Evolutionary conservation across 2,329 filamentous ascomycete species (phyloP).

Genomic region (Taxawa tesnikishii): DNA sequence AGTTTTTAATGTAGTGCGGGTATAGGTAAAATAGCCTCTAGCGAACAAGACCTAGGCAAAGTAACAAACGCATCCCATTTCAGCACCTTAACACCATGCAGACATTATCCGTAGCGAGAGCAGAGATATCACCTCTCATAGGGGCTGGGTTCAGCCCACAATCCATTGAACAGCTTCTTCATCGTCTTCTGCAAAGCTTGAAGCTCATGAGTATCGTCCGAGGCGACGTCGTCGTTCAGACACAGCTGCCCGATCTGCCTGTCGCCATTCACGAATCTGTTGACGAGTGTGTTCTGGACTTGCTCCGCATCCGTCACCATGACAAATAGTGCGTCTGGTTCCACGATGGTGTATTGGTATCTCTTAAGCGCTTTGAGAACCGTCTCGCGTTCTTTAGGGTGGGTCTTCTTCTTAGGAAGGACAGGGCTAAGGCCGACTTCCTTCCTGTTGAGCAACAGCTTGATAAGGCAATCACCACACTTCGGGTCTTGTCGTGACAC

Average conservation of each 20-base stretch:
- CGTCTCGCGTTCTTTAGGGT: slow-evolving; percentile 19
- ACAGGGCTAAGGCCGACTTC: slow-evolving; percentile 24
- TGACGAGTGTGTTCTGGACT: slow-evolving; percentile 24
- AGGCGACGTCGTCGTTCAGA: slow-evolving; percentile 31
- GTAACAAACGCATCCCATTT: too few relatives aligned
- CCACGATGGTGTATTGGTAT: slow-evolving; percentile 29
- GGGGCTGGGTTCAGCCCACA: slow-evolving; percentile 14
- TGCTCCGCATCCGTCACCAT: slow-evolving; percentile 34
- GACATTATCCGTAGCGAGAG: too few relatives aligned
- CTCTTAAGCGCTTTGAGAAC: slow-evolving; percentile 27
- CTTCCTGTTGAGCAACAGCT: slow-evolving; percentile 24
- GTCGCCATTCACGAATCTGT: slow-evolving; percentile 21
- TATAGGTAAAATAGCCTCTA: too few relatives aligned
- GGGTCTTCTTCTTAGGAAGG: slow-evolving; percentile 20
- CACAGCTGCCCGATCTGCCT: slow-evolving; percentile 28
- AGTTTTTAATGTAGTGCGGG: too few relatives aligned
- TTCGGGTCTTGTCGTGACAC: slow-evolving; percentile 24
- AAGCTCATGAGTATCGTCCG: slow-evolving; percentile 22
- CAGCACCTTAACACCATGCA: too few relatives aligned
- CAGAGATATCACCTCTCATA: too few relatives aligned
- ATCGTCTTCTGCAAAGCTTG: slow-evolving; percentile 23
- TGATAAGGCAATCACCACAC: slow-evolving; percentile 31
- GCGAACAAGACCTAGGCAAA: too few relatives aligned
- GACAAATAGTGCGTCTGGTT: slow-evolving; percentile 28
- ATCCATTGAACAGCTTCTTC: slow-evolving; percentile 20